Evolutionary conservation across 768 basidiomycete genomes (phyloP), one percentile per base, ranked within the genome.

Genomic region (Ramaria rubella): DNA sequence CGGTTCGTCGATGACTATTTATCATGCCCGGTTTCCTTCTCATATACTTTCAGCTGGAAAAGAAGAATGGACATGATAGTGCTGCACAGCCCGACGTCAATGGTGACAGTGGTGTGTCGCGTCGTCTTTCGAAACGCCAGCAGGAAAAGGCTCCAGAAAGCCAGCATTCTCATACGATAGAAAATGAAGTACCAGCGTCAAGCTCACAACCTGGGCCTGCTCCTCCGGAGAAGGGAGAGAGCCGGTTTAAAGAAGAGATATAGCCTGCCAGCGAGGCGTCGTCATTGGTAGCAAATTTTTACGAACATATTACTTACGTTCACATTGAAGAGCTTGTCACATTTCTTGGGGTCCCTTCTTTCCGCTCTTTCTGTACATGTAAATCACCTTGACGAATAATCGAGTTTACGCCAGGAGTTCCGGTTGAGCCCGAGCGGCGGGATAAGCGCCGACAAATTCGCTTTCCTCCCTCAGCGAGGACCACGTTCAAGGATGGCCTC

Each of bases 141-240:
- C 77, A 81, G 69, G 88, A 87, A 67, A 87, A 88, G 70, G 84
- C 86, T 9, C 84, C 86, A 0, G 85, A 83, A 64, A 81, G 80
- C 5, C 75, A 76, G 19, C 42, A 60, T 9, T 77, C 75, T 11
- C 76, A 70, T 57, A 44, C 49, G 27, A 61, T 58, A 19, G 55
- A 63, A 12, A 58, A 55, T 2, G 65, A 55, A 1, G 64, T 46
- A 1, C 55, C 59, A 5, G 59, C 58, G 3, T 48, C 53, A 50
- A 49, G 30, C 43, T 36, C 33, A 38, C 19, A n/a, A 23, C 49
- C 59, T 23, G 57, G 57, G 8, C 52, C 52, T 5, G 52, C 34
- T 14, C 63, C 60, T n/a, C 17, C 17, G 31, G 46, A 48, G 46
- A 56, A 45, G 11, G 40, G 59, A 23, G 66, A 68, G 40, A 69